Conservation (phyloP, 352 stramenopile genomes). For the Pythium sukuiense region DNA sequence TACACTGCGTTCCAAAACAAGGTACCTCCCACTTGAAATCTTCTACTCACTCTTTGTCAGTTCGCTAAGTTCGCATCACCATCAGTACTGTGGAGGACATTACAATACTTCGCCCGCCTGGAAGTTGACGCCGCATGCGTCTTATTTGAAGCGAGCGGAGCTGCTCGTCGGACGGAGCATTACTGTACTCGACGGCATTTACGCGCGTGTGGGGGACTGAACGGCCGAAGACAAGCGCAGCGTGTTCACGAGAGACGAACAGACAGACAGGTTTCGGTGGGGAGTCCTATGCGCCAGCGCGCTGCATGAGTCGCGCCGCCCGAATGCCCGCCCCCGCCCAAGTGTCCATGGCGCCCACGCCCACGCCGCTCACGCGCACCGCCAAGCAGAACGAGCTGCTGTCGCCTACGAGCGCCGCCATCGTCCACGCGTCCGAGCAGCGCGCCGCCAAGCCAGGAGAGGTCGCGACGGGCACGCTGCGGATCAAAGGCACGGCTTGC, state of each 20-base stretch:
- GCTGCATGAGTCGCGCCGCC: constrained; percentile 20
- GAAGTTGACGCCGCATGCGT: background rate
- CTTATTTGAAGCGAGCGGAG: constrained; percentile 1
- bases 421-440: constrained; percentile 53
- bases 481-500: constrained; percentile 47
- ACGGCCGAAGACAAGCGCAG: background rate
- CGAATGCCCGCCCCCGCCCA: constrained; percentile 22
- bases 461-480: constrained; percentile 45
- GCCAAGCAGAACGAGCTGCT: constrained; percentile 36
- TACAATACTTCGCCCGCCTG: background rate
- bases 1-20: background rate
- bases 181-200: background rate
- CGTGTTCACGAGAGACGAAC: too few species aligned
- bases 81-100: background rate
- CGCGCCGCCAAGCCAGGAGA: constrained; percentile 47
- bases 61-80: background rate
- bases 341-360: background rate
- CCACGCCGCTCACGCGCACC: constrained; percentile 17
- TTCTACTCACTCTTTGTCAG: background rate
- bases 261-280: too few species aligned
- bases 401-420: constrained; percentile 48
- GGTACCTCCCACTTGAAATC: background rate
- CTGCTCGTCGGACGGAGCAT: background rate
- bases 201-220: background rate
- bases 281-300: background rate